Evolutionary conservation across 2,329 filamentous ascomycete species (phyloP), one percentile per base, ranked within the genome.

Genomic region (Xylariaceae sp.): DNA sequence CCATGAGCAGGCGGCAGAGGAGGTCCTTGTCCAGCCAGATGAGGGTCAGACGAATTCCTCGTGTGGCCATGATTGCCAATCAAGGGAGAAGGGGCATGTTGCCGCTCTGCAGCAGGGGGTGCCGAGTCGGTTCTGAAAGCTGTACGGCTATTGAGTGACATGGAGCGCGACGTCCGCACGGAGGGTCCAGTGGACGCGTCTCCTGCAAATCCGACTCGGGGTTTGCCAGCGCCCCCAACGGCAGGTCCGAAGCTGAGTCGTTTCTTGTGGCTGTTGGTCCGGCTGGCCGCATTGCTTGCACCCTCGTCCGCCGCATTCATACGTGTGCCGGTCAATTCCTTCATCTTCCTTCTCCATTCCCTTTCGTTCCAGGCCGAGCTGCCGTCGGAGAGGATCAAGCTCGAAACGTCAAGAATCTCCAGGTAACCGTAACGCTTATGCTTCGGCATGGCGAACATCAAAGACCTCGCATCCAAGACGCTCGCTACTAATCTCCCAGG

Each of bases 371-470:
- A 95, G 16, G 61, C 67, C 14, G 74, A 64, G 56, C 83, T 94
- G 14, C 83, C 85, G 3, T 87, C 74, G 3, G 81, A 80, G 42
- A 83, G 71, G 40, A 98, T 88, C 26, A 96, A 64, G 33, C 73
- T 72, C 4, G 81, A 79, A 12, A 96, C 85, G 53, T 98, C 92
- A 36, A 89, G 62, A 22, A 88, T 78, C 51, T 96, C 92, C 17
- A 98, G 64, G 51, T 96, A 96, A 1, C 90, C 89, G 51, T 94
- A 94, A 44, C 84, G 75, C 33, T 80, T 78, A 47, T 92, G 79
- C 48, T 84, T 86, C 0, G 92, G 90, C 80, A 98, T 93, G 5
- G 89, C 92, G 58, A 96, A 98, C 92, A 98, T 98, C 44, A 98
- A 70, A 36, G 92, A 94, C 29, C 87, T 77, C 4, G 84, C 70